Evolutionary conservation across 208 protist species (phyloP), one percentile per base, ranked within the genome.

Genomic region (Acanthamoeba healyi): DNA sequence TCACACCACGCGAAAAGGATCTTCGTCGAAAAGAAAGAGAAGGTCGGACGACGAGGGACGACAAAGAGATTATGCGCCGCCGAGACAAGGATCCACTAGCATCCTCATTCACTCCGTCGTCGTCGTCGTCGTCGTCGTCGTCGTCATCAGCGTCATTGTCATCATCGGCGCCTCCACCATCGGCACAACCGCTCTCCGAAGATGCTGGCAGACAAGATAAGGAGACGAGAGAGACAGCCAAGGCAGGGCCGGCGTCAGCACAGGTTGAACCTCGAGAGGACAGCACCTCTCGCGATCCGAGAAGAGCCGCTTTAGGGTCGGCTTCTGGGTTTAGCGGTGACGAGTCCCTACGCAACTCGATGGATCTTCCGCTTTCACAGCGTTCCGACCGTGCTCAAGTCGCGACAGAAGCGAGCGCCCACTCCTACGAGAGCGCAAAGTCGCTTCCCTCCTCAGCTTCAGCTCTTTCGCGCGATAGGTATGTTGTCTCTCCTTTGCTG

Each of bases 11-110:
- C 7, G 74, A 84, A 0, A 84, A 84, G 74, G 74, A 84, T 2
- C n/a, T n/a, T n/a, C 38, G 74, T 24, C 38, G 74, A 7, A 46
- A 56, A 42, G 74, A 84, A 1, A 49, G 74, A 34, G 74, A 84
- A 6, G 42, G 1, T 1, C 38, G 74, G 6, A 0, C 5, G 19
- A 42, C 74, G 17, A 84, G 74, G 32, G 74, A 84, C 1, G 74
- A 84, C 26, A 84, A 84, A 24, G 74, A 84, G 9, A 56, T 38
- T 17, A 2, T 84, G 22, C 15, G 74, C 19, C 38, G 74, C 12
- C 36, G 74, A 17, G 74, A 84, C 17, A 84, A 84, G 74, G 74
- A 84, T 34, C 74, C 74, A 2, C 44, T 84, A 24, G 74, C 74
- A 4, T 26, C 34, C 6, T 82, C 72, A 3, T 82, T 51, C 19